Evolutionary conservation across 1,139 yeast species (phyloP), one percentile per base, ranked within the genome.

Genomic region (Taphrina deformans): DNA sequence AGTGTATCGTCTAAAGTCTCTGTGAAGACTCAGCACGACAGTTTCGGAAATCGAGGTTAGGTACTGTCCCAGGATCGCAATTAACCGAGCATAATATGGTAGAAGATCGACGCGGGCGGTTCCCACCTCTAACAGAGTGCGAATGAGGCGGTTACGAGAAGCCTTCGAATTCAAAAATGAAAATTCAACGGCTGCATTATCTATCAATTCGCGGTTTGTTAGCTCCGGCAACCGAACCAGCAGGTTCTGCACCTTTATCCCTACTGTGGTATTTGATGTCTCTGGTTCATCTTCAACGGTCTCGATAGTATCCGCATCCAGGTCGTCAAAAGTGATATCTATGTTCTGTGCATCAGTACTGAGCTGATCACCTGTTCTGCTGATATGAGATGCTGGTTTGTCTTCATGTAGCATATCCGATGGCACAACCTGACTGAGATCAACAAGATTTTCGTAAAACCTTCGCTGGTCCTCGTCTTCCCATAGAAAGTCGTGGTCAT

Each of bases 121-220:
- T 3, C 73, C 71, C 27, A 75, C 68, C 4, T 66, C 67, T 1
- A 81, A 77, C 67, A 89, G 82, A 71, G 84, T 84, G 66, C 80
- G 82, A 66, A 84, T 72, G 3, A 91, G 73, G 69, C 90, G 78
- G 67, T 85, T 82, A 58, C 82, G 82, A 0, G 96, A 85, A 0
- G 96, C 92, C 73, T 87, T 89, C 72, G 88, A 89, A 72, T 87
- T 83, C 40, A 89, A 76, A 9, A 72, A 70, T 78, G 87, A 82
- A 73, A 85, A 89, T n/a, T 80, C 80, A 3, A 75, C 69, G 0
- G 85, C 85, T n/a, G 85, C 74, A 10, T 78, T 75, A 69, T 88
- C 92, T 40, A 88, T 78, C 16, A 80, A 82, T 44, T 82, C 81
- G 10, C 82, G 82, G 0, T 80, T 76, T 1, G 76, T 75, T 0